These are phyloP conservation scores for Termitomyces sp. DNA, from an alignment of 768 basidiomycete species.

Conservation along the genomic window DNA sequence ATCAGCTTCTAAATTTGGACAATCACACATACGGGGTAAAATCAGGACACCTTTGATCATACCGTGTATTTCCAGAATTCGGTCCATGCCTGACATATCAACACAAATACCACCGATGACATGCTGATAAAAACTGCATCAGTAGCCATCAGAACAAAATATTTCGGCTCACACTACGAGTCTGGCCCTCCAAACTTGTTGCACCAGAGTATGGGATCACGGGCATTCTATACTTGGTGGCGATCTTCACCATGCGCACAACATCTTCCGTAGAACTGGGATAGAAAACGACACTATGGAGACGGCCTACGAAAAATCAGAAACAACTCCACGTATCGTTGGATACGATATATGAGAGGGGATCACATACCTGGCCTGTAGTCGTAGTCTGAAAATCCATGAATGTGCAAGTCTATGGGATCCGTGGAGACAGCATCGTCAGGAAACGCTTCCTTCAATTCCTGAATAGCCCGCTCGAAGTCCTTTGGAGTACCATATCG, in stretches of 20 bases:
- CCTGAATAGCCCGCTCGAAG: slow-evolving; percentile 45
- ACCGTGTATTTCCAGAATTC: slow-evolving; percentile 72
- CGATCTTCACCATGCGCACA: slow-evolving; percentile 68
- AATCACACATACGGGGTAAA: background rate
- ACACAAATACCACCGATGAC: slow-evolving; percentile 66
- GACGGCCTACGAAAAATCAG: slow-evolving; percentile 2
- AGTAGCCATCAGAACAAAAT: background rate
- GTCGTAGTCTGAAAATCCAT: slow-evolving; percentile 51
- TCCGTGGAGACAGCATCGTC: slow-evolving; percentile 41
- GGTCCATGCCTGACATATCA: slow-evolving; percentile 75
- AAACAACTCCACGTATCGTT: background rate
- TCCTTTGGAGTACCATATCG: slow-evolving; percentile 49
- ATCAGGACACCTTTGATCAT: slow-evolving; percentile 8
- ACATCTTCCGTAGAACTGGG: slow-evolving; percentile 76
- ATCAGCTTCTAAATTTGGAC: slow-evolving; percentile 45
- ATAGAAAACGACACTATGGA: slow-evolving; percentile 59
- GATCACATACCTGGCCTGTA: slow-evolving; percentile 40
- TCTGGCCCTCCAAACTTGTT: slow-evolving; percentile 78
- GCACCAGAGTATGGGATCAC: slow-evolving; percentile 76
- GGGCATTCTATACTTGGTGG: slow-evolving; percentile 71
- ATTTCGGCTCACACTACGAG: slow-evolving; percentile 52
- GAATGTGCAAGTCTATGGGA: slow-evolving; percentile 40
- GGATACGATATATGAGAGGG: slow-evolving; percentile 20
- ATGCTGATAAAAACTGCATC: slow-evolving; percentile 21
- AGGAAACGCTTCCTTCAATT: slow-evolving; percentile 36